Evolutionary conservation across 257 asterid genomes (phyloP).

Genomic region (Paraleonurus japonicus): DNA sequence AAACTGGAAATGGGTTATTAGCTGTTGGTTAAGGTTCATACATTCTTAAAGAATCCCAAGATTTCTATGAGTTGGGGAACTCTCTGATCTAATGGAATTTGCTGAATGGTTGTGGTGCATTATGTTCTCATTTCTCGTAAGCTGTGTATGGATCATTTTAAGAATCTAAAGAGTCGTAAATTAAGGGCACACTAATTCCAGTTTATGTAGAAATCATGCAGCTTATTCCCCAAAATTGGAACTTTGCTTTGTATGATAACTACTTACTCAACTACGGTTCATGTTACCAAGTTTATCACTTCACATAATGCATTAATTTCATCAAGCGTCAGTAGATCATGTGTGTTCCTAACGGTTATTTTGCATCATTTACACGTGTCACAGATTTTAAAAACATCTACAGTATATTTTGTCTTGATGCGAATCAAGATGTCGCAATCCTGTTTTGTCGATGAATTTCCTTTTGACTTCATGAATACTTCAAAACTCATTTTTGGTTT

Average conservation of each 20-base stretch:
- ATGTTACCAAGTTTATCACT: neutral
- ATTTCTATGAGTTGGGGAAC: neutral
- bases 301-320: neutral
- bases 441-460: neutral
- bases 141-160: neutral
- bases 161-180: conserved; percentile 7
- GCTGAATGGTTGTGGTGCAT: conserved; percentile 5
- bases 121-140: neutral
- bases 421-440: conserved; percentile 12
- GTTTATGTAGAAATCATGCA: neutral
- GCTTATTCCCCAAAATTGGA: neutral
- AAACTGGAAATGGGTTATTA: neutral
- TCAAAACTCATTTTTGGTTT: neutral
- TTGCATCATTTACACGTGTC: conserved; percentile 4
- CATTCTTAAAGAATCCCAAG: neutral
- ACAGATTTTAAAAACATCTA: neutral
- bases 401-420: neutral
- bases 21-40: neutral
- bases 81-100: neutral
- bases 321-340: neutral
- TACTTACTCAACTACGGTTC: neutral
- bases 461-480: neutral
- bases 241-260: neutral
- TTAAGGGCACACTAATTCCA: neutral
- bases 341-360: neutral